Conservation (phyloP, 2,329 filamentous ascomycete genomes). For the Neonectria ditissima region DNA sequence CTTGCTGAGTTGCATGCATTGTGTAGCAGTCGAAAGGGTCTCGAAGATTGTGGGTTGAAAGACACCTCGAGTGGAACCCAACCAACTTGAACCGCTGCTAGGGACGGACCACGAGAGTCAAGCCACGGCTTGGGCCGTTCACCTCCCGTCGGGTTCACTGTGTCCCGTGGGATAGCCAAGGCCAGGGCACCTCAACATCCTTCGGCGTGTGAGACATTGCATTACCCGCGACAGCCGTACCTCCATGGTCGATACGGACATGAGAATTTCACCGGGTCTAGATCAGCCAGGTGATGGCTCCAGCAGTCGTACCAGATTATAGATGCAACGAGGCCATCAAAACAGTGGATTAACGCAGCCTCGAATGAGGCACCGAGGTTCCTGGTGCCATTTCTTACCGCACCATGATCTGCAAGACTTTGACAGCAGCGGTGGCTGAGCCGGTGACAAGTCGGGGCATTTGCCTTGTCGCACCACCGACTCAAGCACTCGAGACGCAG, state of each 20-base stretch:
- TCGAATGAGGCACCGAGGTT: conserved; percentile 1
- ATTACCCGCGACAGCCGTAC: background rate
- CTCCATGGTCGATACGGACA: background rate
- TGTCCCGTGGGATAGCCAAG: background rate
- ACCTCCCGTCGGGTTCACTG: background rate
- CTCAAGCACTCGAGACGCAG: conserved; percentile 4
- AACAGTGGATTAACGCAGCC: background rate
- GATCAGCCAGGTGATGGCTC: background rate
- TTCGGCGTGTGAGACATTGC: conserved; percentile 14
- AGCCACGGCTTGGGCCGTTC: background rate
- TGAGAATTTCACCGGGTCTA: background rate
- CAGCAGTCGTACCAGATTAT: background rate
- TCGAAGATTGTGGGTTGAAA: background rate
- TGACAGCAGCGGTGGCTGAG: conserved; percentile 6
- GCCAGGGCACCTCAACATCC: background rate
- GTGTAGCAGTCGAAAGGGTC: background rate
- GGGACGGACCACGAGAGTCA: background rate
- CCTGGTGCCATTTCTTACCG: background rate
- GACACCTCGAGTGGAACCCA: background rate
- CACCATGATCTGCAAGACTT: background rate
- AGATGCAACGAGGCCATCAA: background rate
- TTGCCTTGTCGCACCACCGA: conserved; percentile 1
- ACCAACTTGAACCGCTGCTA: background rate
- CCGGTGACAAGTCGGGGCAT: background rate
- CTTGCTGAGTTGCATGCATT: conserved; percentile 10